Evolutionary conservation across 495 filamentous ascomycete species (phyloP), one percentile per base, ranked within the genome.

Genomic region (Hapsidospora chrysogenum): DNA sequence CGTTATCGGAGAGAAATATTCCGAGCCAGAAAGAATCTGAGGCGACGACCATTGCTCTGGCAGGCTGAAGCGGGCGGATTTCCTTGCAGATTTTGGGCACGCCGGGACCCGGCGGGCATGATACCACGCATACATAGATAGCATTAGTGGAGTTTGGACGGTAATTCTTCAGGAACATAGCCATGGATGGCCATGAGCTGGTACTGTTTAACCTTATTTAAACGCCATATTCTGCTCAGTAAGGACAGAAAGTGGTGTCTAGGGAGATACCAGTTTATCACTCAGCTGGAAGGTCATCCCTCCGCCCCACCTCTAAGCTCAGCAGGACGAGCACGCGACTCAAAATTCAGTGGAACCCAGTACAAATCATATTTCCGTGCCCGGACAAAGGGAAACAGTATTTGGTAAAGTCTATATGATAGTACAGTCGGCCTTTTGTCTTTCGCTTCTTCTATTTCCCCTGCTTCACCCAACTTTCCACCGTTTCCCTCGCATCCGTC

Each of bases 381-480:
- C n/a, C n/a, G 21, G 17, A 34, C 9, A 21, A 19, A 25, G 7
- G 17, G 29, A 7, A 5, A 36, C 20, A 15, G 33, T 27, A 25
- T 13, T 26, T n/a, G 22, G 16, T 4, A 21, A 25, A 22, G 9
- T 27, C 33, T 36, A 36, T 36, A 22, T 36, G 19, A 16, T 36
- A 23, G 33, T 36, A 36, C 33, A 36, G 11, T 36, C 31, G 31
- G 18, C 23, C 23, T 33, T 36, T 26, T 3, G 8, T 9, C 8
- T 37, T 15, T 31, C 29, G 13, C 1, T 2, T 32, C 8, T 1
- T 42, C 49, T 53, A 80, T 64, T 78, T 79, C 29, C 83, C 84
- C 66, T 92, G 87, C 60, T 72, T 80, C 25, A 97, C 80, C 80
- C 86, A 79, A 23, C 72, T 75, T 64, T 95, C 85, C 26, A 93